These are phyloP conservation scores for Eimeria tenella DNA, from an alignment of 169 alveolate genomes.

Conservation along the genomic window DNA sequence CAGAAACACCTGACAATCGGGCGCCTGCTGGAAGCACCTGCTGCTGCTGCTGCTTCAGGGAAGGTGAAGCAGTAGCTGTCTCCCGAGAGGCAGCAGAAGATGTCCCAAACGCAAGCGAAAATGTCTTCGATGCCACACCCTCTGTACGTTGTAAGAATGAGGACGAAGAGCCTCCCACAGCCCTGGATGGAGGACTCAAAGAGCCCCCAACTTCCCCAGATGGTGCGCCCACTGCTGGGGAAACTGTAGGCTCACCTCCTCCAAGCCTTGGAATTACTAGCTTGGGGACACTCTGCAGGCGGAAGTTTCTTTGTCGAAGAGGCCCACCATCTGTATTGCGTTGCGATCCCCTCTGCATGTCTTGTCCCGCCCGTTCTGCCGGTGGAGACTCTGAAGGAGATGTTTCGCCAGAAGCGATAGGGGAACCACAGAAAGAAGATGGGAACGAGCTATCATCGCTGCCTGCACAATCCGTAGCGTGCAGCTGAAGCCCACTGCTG, in stretches of 20 bases:
- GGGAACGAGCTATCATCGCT: not conserved
- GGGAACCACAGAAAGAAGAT: slow-evolving; percentile 14
- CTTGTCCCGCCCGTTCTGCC: slow-evolving; percentile 19
- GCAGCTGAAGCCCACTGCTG: slow-evolving; percentile 3
- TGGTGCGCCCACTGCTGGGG: not conserved
- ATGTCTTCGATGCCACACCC: not conserved
- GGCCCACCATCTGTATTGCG: slow-evolving; percentile 23
- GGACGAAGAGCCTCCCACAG: slow-evolving; percentile 6
- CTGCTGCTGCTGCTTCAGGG: slow-evolving; percentile 34
- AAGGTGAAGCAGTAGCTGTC: not conserved
- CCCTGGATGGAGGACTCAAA: slow-evolving; percentile 21
- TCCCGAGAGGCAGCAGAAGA: slow-evolving; percentile 31
- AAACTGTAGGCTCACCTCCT: not conserved
- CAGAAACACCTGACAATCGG: slow-evolving; percentile 33
- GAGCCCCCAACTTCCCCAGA: not conserved
- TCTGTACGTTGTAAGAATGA: not conserved
- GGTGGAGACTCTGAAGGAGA: slow-evolving; percentile 3
- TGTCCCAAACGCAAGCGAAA: not conserved
- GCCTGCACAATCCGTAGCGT: not conserved
- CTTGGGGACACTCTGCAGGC: slow-evolving; percentile 68
- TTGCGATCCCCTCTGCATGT: slow-evolving; percentile 5
- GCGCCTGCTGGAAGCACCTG: slow-evolving; percentile 31
- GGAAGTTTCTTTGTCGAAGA: slow-evolving; percentile 38
- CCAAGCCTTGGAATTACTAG: slow-evolving; percentile 62
- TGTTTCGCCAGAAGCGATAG: slow-evolving; percentile 36